These are phyloP conservation scores for Trichoderma parareesei DNA, from an alignment of 495 filamentous ascomycete species.

Conservation along the genomic window DNA sequence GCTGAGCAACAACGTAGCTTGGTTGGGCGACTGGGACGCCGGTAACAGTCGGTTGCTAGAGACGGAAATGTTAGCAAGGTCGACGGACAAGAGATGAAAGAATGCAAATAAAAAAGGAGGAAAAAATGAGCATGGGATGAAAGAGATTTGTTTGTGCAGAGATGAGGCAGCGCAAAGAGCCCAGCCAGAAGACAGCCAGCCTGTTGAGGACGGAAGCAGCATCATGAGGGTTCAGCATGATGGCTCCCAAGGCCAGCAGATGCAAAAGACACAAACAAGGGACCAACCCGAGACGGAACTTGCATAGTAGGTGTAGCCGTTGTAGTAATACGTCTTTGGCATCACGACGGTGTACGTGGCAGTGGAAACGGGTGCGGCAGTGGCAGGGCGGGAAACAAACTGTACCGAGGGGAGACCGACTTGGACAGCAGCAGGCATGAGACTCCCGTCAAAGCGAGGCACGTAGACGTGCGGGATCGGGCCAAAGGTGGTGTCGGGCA, in stretches of 20 bases:
- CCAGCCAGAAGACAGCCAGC: no score
- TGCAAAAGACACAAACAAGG: background rate
- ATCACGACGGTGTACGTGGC: conserved; percentile 7
- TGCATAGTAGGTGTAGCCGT: conserved; percentile 14
- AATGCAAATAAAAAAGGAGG: conserved; percentile 6
- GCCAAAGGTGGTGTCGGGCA: conserved; percentile 36
- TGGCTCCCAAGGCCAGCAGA: background rate
- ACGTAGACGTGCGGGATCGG: conserved; percentile 36
- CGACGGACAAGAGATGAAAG: background rate
- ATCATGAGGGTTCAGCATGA: no score
- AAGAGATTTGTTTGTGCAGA: background rate
- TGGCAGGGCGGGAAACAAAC: conserved; percentile 7
- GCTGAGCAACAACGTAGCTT: conserved; percentile 11
- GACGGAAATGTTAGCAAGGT: conserved; percentile 16
- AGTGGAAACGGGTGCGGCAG: no score
- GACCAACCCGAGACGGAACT: background rate
- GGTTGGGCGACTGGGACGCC: conserved; percentile 1
- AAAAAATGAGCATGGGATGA: background rate
- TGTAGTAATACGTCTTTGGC: conserved; percentile 14
- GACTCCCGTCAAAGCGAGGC: conserved; percentile 30
- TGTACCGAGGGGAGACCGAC: conserved; percentile 17
- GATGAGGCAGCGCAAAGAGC: no score
- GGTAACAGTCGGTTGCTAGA: conserved; percentile 8
- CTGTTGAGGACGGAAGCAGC: no score
- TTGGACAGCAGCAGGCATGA: conserved; percentile 10